phyloP scores from a whole-genome alignment of 768 basidiomycete species.

The Phaffia tasmanica region DNA sequence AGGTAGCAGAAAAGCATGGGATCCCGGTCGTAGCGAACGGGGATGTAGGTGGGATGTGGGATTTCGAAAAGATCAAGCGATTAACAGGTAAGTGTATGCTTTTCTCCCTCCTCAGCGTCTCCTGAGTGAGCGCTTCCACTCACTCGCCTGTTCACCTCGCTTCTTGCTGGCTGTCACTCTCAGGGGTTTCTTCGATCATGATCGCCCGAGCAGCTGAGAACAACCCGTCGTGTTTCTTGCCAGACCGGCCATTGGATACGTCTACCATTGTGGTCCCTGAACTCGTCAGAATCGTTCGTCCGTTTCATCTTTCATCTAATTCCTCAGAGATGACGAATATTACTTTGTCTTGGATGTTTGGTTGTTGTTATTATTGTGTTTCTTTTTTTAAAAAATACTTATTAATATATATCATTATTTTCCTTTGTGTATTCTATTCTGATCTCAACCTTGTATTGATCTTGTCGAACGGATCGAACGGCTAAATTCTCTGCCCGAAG shows the following conservation, averaged over 20 bases:
- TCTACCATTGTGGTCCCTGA: constrained; percentile 58
- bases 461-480: neutral
- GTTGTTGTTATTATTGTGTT: neutral
- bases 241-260: constrained; percentile 55
- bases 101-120: neutral
- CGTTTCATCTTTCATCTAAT: constrained; percentile 22
- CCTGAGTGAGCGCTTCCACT: neutral
- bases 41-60: constrained; percentile 69
- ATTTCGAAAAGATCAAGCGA: constrained; percentile 60
- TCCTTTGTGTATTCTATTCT: neutral
- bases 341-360: neutral
- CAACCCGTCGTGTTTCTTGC: constrained; percentile 79
- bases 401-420: constrained; percentile 7
- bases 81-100: constrained; percentile 52
- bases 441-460: neutral
- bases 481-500: constrained; percentile 38
- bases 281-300: constrained; percentile 59
- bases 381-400: constrained; percentile 6
- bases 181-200: constrained; percentile 85
- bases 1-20: constrained; percentile 56
- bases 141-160: neutral
- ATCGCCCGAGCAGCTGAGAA: constrained; percentile 88
- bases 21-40: constrained; percentile 92
- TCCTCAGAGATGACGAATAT: no score
- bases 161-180: neutral